Conservation (phyloP, 345 rosid species). For the Linum lewisii region DNA sequence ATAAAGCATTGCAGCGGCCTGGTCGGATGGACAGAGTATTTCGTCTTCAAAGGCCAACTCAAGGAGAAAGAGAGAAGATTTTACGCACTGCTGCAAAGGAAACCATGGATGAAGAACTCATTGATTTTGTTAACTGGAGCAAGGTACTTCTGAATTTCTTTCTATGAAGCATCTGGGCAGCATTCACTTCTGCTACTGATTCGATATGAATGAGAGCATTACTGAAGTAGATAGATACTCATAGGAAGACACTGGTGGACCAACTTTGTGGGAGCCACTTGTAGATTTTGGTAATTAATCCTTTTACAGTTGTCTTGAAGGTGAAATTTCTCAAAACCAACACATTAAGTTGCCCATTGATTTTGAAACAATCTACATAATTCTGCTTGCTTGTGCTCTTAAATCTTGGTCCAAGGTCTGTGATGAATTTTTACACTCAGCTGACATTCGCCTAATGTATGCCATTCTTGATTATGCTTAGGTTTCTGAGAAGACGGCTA, state of each 20-base stretch:
- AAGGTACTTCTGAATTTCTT: conserved; percentile 36
- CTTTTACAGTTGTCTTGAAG: not conserved
- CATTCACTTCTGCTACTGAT: too few species aligned
- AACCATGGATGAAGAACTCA: conserved; percentile 73
- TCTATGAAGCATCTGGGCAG: too few species aligned
- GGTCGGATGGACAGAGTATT: conserved; percentile 97
- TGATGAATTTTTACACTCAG: not conserved
- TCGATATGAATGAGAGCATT: not conserved
- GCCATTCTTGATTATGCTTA: conserved; percentile 24
- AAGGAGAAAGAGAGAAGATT: conserved; percentile 84
- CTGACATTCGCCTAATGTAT: conserved; percentile 17
- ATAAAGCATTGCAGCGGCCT: conserved; percentile 83
- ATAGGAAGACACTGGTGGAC: not conserved
- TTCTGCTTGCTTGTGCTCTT: not conserved
- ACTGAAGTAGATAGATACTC: not conserved
- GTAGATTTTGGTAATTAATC: not conserved
- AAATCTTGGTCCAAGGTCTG: not conserved
- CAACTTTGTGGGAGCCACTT: not conserved
- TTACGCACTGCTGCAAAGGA: conserved; percentile 64
- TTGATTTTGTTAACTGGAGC: conserved; percentile 78
- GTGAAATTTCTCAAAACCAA: too few species aligned
- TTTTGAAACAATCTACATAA: not conserved
- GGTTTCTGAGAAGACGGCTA: conserved; percentile 89
- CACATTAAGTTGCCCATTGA: not conserved
- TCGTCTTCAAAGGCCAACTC: conserved; percentile 83